Base-by-base conservation (phyloP, 768 basidiomycete species). In the Phaeolepiota aurea region DNA sequence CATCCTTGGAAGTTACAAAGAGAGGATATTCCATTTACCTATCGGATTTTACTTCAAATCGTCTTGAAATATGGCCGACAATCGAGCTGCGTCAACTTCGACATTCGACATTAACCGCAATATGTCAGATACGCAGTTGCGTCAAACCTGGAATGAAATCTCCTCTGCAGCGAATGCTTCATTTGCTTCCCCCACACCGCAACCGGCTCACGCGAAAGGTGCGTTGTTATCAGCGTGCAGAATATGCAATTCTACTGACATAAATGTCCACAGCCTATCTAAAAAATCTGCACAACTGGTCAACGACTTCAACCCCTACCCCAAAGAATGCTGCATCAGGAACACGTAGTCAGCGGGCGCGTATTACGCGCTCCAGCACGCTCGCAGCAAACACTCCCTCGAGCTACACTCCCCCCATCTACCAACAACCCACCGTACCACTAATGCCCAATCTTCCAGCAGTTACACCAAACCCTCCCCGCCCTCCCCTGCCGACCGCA, bases 201-300 rank as follows among this genome's bases (percentile, higher is more conserved):
- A 58, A 21, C 49, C 51, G 33, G 59, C 58, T n/a, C 59, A 63
- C 35, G 51, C 57, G 37, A 67, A 63, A 55, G 55, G 65, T 65
- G 42, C 31, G 48, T 40, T 34, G 32, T 35, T n/a, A n/a, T n/a
- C n/a, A n/a, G n/a, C n/a, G n/a, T n/a, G n/a, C n/a, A n/a, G n/a
- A n/a, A n/a, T 14, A 37, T 38, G 10, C 34, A n/a, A n/a, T n/a
- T 21, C n/a, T 18, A 31, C 37, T 21, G 21, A 40, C n/a, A n/a
- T n/a, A n/a, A n/a, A n/a, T n/a, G n/a, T n/a, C n/a, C n/a, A 22
- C 32, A 76, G 74, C 73, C 2, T 85, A 85, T 52, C 65, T 75
- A 44, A 82, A 77, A 68, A 85, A 85, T 48, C 63, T 85, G 12
- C 72, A 79, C 21, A 77, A 74, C 16, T 85, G 82, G 82, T 79